Percentiles rank a stretch among this genome's conserved stretches.
These are phyloP conservation scores for Vigna radiata DNA, from an alignment of 306 rosid species.

Conservation along the genomic window DNA sequence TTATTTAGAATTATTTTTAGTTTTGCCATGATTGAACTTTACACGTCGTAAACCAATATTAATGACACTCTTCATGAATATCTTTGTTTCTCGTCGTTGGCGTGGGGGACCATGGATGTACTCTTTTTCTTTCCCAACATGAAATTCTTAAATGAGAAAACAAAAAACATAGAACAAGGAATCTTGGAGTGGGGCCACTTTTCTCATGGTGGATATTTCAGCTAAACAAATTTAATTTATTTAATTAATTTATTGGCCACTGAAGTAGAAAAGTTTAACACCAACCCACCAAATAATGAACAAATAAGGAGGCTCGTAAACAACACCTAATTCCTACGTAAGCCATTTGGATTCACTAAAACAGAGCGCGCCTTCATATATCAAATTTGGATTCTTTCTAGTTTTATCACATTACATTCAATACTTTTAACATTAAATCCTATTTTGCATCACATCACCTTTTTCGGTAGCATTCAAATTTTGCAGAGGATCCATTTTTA, in stretches of 20 bases:
- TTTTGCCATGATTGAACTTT: slow-evolving; percentile 44
- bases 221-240: slow-evolving; percentile 4
- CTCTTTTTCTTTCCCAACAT: slow-evolving; percentile 37
- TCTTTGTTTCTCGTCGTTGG: slow-evolving; percentile 14
- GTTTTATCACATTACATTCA: neutral
- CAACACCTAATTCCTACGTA: slow-evolving; percentile 52
- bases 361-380: neutral
- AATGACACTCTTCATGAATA: slow-evolving; percentile 36
- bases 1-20: too few relatives aligned
- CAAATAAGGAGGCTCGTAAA: slow-evolving; percentile 20
- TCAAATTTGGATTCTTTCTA: neutral
- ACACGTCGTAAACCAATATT: slow-evolving; percentile 35
- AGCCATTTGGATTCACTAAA: slow-evolving; percentile 31
- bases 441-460: neutral
- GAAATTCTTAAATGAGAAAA: slow-evolving; percentile 9
- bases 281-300: slow-evolving; percentile 39
- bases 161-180: slow-evolving; percentile 35
- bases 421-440: neutral
- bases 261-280: slow-evolving; percentile 40
- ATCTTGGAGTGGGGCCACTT: slow-evolving; percentile 49
- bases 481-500: too few relatives aligned
- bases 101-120: slow-evolving; percentile 44
- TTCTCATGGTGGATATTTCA: slow-evolving; percentile 42
- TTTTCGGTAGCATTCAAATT: neutral
- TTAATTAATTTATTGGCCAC: slow-evolving; percentile 4